Evolutionary conservation across 164 flowering plant genomes (phyloP).

Genomic region (Nelumbo lutea): DNA sequence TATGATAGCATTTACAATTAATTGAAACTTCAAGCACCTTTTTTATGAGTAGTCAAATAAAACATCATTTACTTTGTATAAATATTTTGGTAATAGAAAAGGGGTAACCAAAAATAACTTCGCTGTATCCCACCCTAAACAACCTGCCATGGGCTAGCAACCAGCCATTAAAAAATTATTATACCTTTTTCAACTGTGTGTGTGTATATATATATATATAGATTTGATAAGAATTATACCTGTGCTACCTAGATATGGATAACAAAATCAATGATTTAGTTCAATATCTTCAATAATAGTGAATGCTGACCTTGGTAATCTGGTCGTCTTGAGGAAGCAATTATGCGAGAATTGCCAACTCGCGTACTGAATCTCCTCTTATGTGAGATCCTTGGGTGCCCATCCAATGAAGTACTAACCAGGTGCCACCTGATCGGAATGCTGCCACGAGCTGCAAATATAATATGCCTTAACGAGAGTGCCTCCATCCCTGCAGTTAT

Average conservation of each 20-base stretch:
- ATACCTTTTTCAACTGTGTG: background rate
- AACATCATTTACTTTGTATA: too few species aligned
- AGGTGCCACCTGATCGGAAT: slow-evolving; percentile 6
- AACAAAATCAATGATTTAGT: background rate
- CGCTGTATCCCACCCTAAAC: too few species aligned
- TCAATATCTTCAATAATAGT: background rate
- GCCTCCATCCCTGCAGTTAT: slow-evolving; percentile 18
- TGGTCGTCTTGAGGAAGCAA: slow-evolving; percentile 21
- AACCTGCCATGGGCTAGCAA: too few species aligned
- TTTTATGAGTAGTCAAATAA: too few species aligned
- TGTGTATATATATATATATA: background rate
- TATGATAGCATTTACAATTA: too few species aligned
- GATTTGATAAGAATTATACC: background rate
- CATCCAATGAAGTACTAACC: background rate
- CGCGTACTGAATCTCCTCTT: slow-evolving; percentile 10
- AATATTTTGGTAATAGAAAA: too few species aligned
- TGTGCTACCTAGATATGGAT: background rate
- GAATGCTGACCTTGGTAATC: slow-evolving; percentile 33
- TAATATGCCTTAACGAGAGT: slow-evolving; percentile 14
- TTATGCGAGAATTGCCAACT: slow-evolving; percentile 8
- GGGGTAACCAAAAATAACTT: too few species aligned
- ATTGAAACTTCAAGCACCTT: too few species aligned
- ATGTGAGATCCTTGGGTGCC: slow-evolving; percentile 8
- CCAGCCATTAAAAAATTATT: too few species aligned
- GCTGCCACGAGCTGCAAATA: slow-evolving; percentile 15